phyloP scores from a whole-genome alignment of 345 rosid genomes.

The Microthlaspi erraticum region DNA sequence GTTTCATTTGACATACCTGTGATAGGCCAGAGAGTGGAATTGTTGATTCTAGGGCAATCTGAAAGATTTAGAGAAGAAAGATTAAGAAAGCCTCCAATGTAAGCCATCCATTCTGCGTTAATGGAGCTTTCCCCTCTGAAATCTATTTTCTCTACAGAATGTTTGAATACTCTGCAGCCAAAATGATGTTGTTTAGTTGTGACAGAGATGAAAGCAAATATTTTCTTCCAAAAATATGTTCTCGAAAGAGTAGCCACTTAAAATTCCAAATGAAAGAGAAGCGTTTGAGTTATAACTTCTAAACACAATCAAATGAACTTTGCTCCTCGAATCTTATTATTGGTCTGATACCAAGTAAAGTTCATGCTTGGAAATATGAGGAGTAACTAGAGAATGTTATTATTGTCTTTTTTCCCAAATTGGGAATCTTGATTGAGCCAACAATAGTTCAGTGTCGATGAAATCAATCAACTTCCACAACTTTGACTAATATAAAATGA shows the following conservation, averaged over 20 bases:
- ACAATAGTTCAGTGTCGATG: neutral
- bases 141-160: slow-evolving; percentile 68
- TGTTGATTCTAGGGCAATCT: slow-evolving; percentile 68
- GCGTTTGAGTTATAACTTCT: no score
- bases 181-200: slow-evolving; percentile 1
- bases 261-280: no score
- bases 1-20: slow-evolving; percentile 49
- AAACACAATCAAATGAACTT: no score
- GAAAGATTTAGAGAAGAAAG: slow-evolving; percentile 64
- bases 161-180: slow-evolving; percentile 71
- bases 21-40: slow-evolving; percentile 77
- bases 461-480: slow-evolving; percentile 12
- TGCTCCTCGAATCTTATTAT: no score
- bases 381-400: neutral
- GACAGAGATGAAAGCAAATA: neutral
- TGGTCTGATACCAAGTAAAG: no score
- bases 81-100: slow-evolving; percentile 75
- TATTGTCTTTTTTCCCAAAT: no score
- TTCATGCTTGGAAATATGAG: no score
- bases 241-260: neutral
- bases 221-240: no score
- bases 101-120: slow-evolving; percentile 95
- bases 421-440: neutral
- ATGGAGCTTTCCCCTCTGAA: slow-evolving; percentile 67
- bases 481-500: neutral